Evolutionary conservation across 192 early-diverging fungal species (phyloP), one percentile per base, ranked within the genome.

Genomic region (Pilaira anomala): DNA sequence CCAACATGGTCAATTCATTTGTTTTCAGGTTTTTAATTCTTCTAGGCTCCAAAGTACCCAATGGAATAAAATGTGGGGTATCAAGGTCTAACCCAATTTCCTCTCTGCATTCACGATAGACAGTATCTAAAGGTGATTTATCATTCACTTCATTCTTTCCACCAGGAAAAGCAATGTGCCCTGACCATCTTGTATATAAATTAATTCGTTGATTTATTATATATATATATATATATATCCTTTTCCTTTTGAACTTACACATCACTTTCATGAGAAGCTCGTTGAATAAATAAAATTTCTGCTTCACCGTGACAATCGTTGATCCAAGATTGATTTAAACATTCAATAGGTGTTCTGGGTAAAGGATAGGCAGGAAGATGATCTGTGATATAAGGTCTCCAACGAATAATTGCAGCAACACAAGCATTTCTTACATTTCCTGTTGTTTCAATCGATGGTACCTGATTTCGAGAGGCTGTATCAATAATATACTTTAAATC

Each of bases 1-100:
- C 22, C 24, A 48, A 16, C 53, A 55, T 36, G 33, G 45, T 45
- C 26, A 59, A 26, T 56, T 64, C 46, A 22, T 45, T 40, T 12
- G 50, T 50, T 14, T 59, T 30, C 42, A 40, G 24, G 1, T 56
- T 29, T 3, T 44, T 60, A 7, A 69, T 62, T 50, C 63, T 61
- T 19, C 67, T 16, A 36, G 48, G 25, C 21, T 67, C 61, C 19
- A 63, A 19, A 50, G 39, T 36, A 3, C 71, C 71, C n/a, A 73
- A 53, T 19, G 26, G 33, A 3, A 63, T 57, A 48, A 67, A 73
- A 7, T 49, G 52, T 6, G 51, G 24, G 12, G 54, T 39, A 39
- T n/a, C 41, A 9, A 73, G 55, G 63, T 73, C 49, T 28, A 73
- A 63, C 0, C 71, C 71, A 41, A 73, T 44, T 40, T 73, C 71